A percentile compares a stretch with the other conserved stretches of the same genome.
These are phyloP conservation scores for Penicillium herquei DNA, from an alignment of 495 filamentous ascomycete species.

Conservation along the genomic window DNA sequence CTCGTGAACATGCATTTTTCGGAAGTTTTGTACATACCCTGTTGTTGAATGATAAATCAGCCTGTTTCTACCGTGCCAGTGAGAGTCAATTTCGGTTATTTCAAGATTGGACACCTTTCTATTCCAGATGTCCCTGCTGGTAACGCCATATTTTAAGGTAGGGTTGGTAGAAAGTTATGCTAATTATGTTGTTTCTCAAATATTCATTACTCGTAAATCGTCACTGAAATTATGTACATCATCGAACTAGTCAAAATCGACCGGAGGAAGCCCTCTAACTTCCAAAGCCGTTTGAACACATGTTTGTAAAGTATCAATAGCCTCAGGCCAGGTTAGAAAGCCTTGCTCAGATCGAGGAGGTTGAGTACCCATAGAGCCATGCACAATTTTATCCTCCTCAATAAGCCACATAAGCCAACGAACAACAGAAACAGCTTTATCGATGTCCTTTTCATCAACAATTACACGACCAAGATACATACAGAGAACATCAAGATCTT, in stretches of 20 bases:
- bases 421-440: conserved; percentile 65
- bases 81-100: too few relatives aligned
- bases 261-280: conserved; percentile 60
- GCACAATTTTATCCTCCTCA: conserved; percentile 40
- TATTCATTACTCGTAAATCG: background rate
- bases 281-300: conserved; percentile 60
- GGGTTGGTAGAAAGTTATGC: too few relatives aligned
- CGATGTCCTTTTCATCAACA: conserved; percentile 69
- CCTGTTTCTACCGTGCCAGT: too few relatives aligned
- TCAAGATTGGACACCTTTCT: too few relatives aligned
- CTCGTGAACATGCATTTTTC: too few relatives aligned
- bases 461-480: conserved; percentile 69
- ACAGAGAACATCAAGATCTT: conserved; percentile 71
- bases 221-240: background rate
- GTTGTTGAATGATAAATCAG: too few relatives aligned
- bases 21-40: too few relatives aligned
- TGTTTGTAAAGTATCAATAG: conserved; percentile 53
- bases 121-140: too few relatives aligned
- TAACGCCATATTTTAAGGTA: too few relatives aligned
- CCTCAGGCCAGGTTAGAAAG: conserved; percentile 45
- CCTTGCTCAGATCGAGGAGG: conserved; percentile 13
- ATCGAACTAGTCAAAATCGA: background rate
- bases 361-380: conserved; percentile 2
- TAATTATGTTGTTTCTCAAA: too few relatives aligned
- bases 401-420: conserved; percentile 74